Evolutionary conservation across 345 rosid genomes (phyloP), one percentile per base, ranked within the genome.

Genomic region (Aquilaria sinensis): DNA sequence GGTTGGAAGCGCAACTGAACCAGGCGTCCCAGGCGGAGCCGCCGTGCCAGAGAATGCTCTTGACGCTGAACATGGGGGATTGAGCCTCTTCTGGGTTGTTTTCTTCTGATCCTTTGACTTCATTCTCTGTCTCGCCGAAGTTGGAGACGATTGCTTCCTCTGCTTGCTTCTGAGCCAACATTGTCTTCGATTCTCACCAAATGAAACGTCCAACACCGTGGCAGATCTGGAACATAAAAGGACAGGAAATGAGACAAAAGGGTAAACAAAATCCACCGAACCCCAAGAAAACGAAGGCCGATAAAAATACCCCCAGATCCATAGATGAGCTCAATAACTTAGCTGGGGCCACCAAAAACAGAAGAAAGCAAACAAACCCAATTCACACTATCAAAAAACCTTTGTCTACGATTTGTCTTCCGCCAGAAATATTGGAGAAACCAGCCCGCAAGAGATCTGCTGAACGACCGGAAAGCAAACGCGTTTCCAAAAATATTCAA

Each of bases 1-100:
- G 99, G 77, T 94, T 94, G 60, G 99, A 94, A 65, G 99, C 91
- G 49, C 97, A 94, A 51, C 97, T 90, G 85, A 94, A 94, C 99
- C 99, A 94, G 50, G 99, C 99, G 70, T 94, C 99, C 99, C 99
- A 94, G 57, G 72, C 87, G 2, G 99, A 94, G 64, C 99, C 99
- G 41, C 99, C 99, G 46, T 94, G 99, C 99, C 99, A 94, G 34
- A 94, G 84, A 60, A 84, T 13, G 76, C 63, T 86, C 72, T 85
- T 94, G 65, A 94, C 66, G 52, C 71, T 68, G 11, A 86, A 77
- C 63, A 81, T 61, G 12, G 94, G 77, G 31, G 66, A 67, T 2
- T 80, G 51, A 55, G 76, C 78, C 29, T 73, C 83, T 31, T 30
- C 63, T 23, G 56, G 75, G 9, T 68, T 56, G 14, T 60, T 71